These are phyloP conservation scores for Yamadazyma conglobata DNA, from an alignment of 1,139 yeast genomes.

Conservation along the genomic window DNA sequence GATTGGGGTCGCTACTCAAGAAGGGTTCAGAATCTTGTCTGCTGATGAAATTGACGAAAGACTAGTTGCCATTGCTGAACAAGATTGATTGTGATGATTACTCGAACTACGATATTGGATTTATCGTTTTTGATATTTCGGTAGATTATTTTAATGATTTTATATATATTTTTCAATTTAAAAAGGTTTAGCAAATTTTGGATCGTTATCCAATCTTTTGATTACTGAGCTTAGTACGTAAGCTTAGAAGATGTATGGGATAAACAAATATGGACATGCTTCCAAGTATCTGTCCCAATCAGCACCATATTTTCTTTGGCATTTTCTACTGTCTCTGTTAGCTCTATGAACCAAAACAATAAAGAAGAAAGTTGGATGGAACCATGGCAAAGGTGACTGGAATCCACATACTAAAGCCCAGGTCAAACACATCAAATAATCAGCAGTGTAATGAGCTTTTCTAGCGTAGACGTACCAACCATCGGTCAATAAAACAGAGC, in stretches of 20 bases:
- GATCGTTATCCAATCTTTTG: too few species aligned
- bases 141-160: too few species aligned
- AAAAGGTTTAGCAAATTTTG: too few species aligned
- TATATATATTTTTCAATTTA: too few species aligned
- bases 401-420: conserved; percentile 95
- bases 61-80: conserved; percentile 90
- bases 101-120: too few species aligned
- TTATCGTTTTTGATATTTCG: not conserved
- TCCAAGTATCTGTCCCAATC: conserved; percentile 89
- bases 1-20: conserved; percentile 79
- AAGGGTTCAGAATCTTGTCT: conserved; percentile 66
- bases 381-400: conserved; percentile 89
- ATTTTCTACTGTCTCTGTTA: conserved; percentile 77
- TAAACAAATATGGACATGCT: conserved; percentile 87
- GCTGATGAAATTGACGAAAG: conserved; percentile 93
- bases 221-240: too few species aligned
- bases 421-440: conserved; percentile 77
- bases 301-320: conserved; percentile 81
- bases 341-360: conserved; percentile 87
- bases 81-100: conserved; percentile 76
- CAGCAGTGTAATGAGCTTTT: conserved; percentile 94
- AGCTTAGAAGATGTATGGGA: conserved; percentile 77
- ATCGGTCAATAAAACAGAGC: conserved; percentile 79
- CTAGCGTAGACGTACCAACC: conserved; percentile 95
- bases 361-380: conserved; percentile 88